Percentiles rank a stretch among this genome's conserved stretches.
Evolutionary conservation across 192 early-diverging fungal genomes (phyloP).

Genomic region (Gamsiella multidivaricata): DNA sequence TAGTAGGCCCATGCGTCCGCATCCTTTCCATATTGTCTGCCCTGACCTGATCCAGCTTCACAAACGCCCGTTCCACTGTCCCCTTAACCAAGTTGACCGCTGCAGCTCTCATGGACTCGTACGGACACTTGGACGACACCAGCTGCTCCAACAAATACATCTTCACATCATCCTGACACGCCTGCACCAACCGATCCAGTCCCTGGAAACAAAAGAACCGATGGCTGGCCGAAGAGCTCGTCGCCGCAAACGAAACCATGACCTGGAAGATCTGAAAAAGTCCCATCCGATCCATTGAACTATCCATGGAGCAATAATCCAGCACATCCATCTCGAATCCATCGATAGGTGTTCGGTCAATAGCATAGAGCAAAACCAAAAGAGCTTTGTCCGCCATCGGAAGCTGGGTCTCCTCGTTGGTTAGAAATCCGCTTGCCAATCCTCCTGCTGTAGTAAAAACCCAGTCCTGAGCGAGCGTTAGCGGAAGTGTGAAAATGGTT

Average conservation of each 20-base stretch:
- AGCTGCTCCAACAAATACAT: conserved; percentile 55
- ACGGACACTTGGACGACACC: conserved; percentile 55
- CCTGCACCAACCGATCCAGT: conserved; percentile 43
- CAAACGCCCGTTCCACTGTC: conserved; percentile 51
- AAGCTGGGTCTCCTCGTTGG: conserved; percentile 35
- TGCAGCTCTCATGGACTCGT: conserved; percentile 59
- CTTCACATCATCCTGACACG: conserved; percentile 54
- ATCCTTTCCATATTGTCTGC: conserved; percentile 22
- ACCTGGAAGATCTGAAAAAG: conserved; percentile 48
- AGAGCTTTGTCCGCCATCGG: conserved; percentile 48
- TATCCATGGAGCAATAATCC: conserved; percentile 39
- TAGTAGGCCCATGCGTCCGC: neutral
- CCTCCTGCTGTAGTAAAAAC: conserved; percentile 41
- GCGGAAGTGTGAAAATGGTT: conserved; percentile 22
- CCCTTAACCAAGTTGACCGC: conserved; percentile 60
- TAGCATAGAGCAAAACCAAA: conserved; percentile 26
- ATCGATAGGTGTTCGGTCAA: conserved; percentile 36
- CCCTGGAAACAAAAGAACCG: conserved; percentile 57
- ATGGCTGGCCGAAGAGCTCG: conserved; percentile 42
- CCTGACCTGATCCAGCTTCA: conserved; percentile 11
- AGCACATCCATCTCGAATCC: conserved; percentile 29
- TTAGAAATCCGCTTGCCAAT: conserved; percentile 35
- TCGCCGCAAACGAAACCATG: conserved; percentile 56
- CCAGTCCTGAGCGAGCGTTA: conserved; percentile 44
- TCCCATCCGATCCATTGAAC: conserved; percentile 32